Evolutionary conservation across 2,329 filamentous ascomycete genomes (phyloP), one percentile per base, ranked within the genome.

Genomic region (Aspergillus viridinutans): DNA sequence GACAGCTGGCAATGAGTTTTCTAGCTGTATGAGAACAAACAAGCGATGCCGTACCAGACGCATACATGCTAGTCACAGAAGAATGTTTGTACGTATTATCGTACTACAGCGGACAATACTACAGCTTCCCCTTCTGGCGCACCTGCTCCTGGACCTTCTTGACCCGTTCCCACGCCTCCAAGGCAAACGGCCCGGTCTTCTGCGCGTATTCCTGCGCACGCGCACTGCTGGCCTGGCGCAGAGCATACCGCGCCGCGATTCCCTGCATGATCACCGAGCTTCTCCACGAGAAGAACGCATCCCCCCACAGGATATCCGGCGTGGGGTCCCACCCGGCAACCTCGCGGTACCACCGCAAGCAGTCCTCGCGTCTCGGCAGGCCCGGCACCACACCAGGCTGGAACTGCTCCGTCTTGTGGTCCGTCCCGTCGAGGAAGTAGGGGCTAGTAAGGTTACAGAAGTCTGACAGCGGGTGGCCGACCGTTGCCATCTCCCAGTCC

Each of bases 401-500:
- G 75, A 93, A 93, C 20, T 77, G 62, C 47, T 73, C 63, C 42
- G 74, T 73, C 54, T 73, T 70, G 29, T 70, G 65, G 60, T 70
- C 73, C 28, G 64, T 72, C 29, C 68, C 68, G 47, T 67, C 69
- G 40, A 75, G 61, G 51, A 69, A 68, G 62, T 73, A 76, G 4
- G 76, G 72, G 52, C 75, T 72, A 54, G 73, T 79, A 65, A 97
- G 80, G 75, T 97, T 97, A 73, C 87, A 87, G 43, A 97, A 79
- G 72, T 99, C 94, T 5, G 90, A 93, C 23, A 97, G 83, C 1
- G 94, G 94, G 73, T 99, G 93, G n/a, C 94, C 94, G 54, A 97
- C 87, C 0, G 94, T 97, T 38, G 91, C 92, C 91, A 99, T 96
- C 78, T 97, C 94, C 93, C 93, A 97, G 77, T 99, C 94, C 5